A percentile compares a stretch with the other conserved stretches of the same genome.
Evolutionary conservation across 176 grass and related monocot species (phyloP).

Genomic region (Thinopyrum elongatum): DNA sequence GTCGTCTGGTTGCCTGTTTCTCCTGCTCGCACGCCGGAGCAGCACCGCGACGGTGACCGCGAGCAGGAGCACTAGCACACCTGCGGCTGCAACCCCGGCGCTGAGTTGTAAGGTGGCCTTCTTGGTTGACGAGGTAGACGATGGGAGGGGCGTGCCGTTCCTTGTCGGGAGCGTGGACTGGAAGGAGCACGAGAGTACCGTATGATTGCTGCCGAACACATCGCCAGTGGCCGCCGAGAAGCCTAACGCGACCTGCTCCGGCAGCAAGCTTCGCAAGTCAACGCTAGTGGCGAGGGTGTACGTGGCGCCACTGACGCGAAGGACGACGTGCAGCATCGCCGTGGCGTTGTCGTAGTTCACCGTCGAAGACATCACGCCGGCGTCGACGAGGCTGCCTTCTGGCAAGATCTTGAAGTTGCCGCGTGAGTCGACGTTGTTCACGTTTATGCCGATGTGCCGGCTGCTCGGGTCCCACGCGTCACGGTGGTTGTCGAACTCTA

Average conservation of each 20-base stretch:
- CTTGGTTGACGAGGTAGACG: background rate
- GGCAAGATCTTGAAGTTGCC: slow-evolving; percentile 22
- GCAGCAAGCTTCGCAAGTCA: slow-evolving; percentile 30
- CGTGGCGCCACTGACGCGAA: background rate
- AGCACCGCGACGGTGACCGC: no score
- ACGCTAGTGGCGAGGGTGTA: slow-evolving; percentile 20
- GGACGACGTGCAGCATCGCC: background rate
- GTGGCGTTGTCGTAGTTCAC: slow-evolving; percentile 35
- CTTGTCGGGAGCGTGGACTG: slow-evolving; percentile 37
- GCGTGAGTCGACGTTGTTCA: slow-evolving; percentile 39
- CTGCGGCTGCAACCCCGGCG: background rate
- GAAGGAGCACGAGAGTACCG: slow-evolving; percentile 56
- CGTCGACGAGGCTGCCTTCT: slow-evolving; percentile 14
- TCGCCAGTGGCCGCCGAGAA: slow-evolving; percentile 60
- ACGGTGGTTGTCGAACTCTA: slow-evolving; percentile 46
- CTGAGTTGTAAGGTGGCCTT: background rate
- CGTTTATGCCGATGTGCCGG: slow-evolving; percentile 43
- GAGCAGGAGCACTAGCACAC: no score
- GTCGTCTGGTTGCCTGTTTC: no score
- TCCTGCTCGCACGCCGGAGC: no score
- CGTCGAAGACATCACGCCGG: slow-evolving; percentile 11
- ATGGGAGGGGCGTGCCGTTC: background rate
- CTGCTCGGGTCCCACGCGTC: slow-evolving; percentile 32
- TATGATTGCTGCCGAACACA: background rate
- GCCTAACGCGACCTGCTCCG: slow-evolving; percentile 35